These are phyloP conservation scores for Aspergillus carbonarius DNA, from an alignment of 2,329 filamentous ascomycete genomes.

Conservation along the genomic window DNA sequence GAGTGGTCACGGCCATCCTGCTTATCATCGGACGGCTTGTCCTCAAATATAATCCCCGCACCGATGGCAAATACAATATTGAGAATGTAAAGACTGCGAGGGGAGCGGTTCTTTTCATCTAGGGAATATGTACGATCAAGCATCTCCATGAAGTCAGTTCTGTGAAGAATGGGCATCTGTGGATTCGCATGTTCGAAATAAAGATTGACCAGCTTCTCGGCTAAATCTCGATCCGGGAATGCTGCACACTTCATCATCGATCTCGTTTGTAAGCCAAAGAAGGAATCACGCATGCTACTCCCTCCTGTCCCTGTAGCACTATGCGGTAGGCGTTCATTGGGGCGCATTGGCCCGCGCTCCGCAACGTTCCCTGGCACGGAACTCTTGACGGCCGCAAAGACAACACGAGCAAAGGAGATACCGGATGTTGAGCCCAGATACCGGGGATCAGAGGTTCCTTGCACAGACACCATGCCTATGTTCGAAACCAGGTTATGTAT, in stretches of 20 bases:
- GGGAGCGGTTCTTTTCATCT: slow-evolving; percentile 64
- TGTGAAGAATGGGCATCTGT: slow-evolving; percentile 89
- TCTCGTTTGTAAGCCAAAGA: slow-evolving; percentile 92
- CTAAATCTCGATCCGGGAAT: slow-evolving; percentile 78
- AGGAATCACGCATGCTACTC: slow-evolving; percentile 89
- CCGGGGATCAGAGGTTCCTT: slow-evolving; percentile 73
- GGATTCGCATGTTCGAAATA: slow-evolving; percentile 98
- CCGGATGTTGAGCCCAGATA: slow-evolving; percentile 84
- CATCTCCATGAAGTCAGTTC: slow-evolving; percentile 83
- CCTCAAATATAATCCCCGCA: slow-evolving; percentile 80
- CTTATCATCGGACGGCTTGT: slow-evolving; percentile 31
- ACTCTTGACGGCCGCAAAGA: slow-evolving; percentile 88
- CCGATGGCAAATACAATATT: slow-evolving; percentile 98
- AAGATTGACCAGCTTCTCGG: slow-evolving; percentile 68
- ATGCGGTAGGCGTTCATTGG: slow-evolving; percentile 55
- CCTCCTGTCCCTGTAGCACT: slow-evolving; percentile 56
- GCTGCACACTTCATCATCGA: slow-evolving; percentile 81
- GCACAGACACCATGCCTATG: slow-evolving; percentile 73
- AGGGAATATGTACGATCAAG: slow-evolving; percentile 78
- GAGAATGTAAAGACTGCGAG: slow-evolving; percentile 85
- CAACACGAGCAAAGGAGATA: slow-evolving; percentile 90
- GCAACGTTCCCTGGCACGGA: slow-evolving; percentile 60
- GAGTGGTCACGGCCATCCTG: slow-evolving; percentile 24
- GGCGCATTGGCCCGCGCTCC: slow-evolving; percentile 62
- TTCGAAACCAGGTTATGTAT: slow-evolving; percentile 68